Evolutionary conservation across 1,284 basidiomycete genomes (phyloP).

Genomic region (Cryptococcus jaspeensis): DNA sequence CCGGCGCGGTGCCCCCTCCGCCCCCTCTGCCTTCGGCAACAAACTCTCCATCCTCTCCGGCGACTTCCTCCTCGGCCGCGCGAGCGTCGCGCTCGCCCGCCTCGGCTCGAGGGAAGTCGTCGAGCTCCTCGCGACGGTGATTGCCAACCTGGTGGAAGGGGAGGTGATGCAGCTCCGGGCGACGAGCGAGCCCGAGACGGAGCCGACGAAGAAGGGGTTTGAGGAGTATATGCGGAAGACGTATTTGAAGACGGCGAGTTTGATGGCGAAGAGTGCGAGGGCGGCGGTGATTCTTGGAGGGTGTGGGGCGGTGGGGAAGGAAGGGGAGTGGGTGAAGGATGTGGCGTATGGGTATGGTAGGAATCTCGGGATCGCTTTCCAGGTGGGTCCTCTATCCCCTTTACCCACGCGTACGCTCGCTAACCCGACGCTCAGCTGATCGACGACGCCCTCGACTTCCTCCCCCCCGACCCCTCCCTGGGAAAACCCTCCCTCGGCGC

Average conservation of each 20-base stretch:
- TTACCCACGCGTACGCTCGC: background rate
- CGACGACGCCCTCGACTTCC: conserved; percentile 88
- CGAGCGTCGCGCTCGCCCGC: conserved; percentile 81
- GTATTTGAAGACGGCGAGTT: conserved; percentile 92
- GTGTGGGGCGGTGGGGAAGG: conserved; percentile 53
- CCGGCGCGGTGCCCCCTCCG: conserved; percentile 76
- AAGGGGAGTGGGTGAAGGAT: conserved; percentile 78
- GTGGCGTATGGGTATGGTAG: conserved; percentile 89
- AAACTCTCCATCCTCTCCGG: conserved; percentile 92
- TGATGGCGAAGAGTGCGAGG: conserved; percentile 91
- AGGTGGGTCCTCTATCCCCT: conserved; percentile 60
- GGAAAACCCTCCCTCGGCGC: conserved; percentile 81
- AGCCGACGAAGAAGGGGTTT: conserved; percentile 58
- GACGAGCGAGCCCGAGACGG: conserved; percentile 37
- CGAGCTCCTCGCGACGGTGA: conserved; percentile 87
- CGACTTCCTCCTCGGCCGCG: conserved; percentile 91
- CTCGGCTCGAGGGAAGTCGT: conserved; percentile 86
- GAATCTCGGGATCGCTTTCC: conserved; percentile 89
- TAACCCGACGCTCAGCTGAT: conserved; percentile 64
- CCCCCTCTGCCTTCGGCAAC: conserved; percentile 89
- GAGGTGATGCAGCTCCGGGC: conserved; percentile 84
- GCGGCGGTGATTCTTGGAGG: conserved; percentile 89
- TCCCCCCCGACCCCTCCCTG: conserved; percentile 63
- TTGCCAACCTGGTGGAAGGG: conserved; percentile 94
- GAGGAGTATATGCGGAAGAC: conserved; percentile 88